Percentiles rank a stretch among this genome's conserved stretches.
Conservation (phyloP, 2,329 filamentous ascomycete species). For the Ophiocordyceps robertsii region DNA sequence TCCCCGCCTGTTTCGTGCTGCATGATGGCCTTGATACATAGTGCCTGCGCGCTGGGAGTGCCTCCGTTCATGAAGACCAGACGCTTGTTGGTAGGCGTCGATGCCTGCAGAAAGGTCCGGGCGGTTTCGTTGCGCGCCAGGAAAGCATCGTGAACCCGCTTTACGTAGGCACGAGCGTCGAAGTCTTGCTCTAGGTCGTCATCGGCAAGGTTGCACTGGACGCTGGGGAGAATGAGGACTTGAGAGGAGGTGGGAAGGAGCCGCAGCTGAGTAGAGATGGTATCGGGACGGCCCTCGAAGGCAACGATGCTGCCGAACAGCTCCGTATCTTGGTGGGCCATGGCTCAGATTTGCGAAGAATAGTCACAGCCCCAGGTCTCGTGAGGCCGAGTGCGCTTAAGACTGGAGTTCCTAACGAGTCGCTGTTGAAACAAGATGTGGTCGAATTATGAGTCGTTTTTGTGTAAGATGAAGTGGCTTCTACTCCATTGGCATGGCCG, state of each 20-base stretch:
- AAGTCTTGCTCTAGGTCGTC: slow-evolving; percentile 14
- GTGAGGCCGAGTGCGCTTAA: too few relatives aligned
- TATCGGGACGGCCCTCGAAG: slow-evolving; percentile 42
- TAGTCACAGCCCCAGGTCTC: not conserved
- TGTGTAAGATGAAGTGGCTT: too few relatives aligned
- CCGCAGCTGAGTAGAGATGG: slow-evolving; percentile 44
- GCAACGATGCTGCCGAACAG: slow-evolving; percentile 39
- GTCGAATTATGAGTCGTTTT: too few relatives aligned
- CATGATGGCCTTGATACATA: slow-evolving; percentile 42
- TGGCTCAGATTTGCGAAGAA: slow-evolving; percentile 3
- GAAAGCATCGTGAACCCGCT: slow-evolving; percentile 36
- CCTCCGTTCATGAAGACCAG: slow-evolving; percentile 50
- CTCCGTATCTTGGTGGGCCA: slow-evolving; percentile 11
- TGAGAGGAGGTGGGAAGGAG: slow-evolving; percentile 45
- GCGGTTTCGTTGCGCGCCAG: slow-evolving; percentile 33
- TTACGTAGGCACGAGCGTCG: slow-evolving; percentile 25
- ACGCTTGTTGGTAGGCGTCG: slow-evolving; percentile 31
- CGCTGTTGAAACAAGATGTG: too few relatives aligned
- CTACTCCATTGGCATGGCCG: too few relatives aligned
- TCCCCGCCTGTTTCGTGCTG: slow-evolving; percentile 37
- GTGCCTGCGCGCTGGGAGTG: slow-evolving; percentile 36
- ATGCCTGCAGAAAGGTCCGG: slow-evolving; percentile 33
- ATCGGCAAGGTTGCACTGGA: slow-evolving; percentile 31
- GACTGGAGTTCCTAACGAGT: too few relatives aligned
- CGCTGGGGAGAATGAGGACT: slow-evolving; percentile 40